Conservation (phyloP, 2,329 filamentous ascomycete species). For the Delphinella strobiligena region DNA sequence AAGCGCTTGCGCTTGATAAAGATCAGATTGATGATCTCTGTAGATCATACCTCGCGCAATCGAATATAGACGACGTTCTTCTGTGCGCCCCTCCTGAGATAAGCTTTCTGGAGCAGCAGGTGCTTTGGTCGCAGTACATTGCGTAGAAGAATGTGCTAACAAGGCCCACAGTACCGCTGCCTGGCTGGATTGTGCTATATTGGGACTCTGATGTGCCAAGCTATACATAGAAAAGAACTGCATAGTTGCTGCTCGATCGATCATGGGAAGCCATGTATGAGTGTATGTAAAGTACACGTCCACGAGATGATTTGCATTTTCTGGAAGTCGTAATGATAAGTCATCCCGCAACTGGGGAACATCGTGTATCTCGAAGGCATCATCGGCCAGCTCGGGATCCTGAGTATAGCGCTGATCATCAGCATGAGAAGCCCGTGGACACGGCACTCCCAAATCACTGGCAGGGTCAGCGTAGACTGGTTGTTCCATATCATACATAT, state of each 20-base stretch:
- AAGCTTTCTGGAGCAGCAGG: background rate
- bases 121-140: background rate
- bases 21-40: background rate
- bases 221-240: slow-evolving; percentile 43
- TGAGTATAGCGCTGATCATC: background rate
- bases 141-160: background rate
- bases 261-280: slow-evolving; percentile 64
- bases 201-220: background rate
- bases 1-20: background rate
- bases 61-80: background rate
- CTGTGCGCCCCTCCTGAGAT: too few species aligned
- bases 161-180: background rate
- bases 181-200: background rate
- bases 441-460: background rate
- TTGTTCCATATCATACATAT: background rate
- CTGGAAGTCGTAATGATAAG: background rate
- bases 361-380: too few species aligned
- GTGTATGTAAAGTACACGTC: slow-evolving; percentile 67
- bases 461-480: background rate
- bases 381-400: too few species aligned
- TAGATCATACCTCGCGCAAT: background rate
- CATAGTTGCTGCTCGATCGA: slow-evolving; percentile 53
- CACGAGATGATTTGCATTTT: slow-evolving; percentile 34
- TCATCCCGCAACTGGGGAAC: too few species aligned
- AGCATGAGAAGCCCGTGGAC: background rate